A percentile compares a stretch with the other conserved stretches of the same genome.
Conservation (phyloP, 768 basidiomycete species). For the Paxillus rubicundulus region DNA sequence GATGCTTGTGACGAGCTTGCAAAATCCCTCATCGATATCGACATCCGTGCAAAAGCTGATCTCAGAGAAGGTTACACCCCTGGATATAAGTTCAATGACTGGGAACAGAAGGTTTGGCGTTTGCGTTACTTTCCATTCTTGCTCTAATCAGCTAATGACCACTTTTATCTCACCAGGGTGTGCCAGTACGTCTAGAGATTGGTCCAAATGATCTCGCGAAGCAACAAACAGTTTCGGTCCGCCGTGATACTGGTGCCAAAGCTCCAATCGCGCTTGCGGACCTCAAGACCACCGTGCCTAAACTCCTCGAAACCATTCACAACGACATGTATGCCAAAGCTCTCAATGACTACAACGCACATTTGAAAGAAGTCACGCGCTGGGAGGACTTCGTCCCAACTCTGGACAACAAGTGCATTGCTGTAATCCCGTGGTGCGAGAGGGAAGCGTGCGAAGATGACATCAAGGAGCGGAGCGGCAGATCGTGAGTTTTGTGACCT, state of each 20-base stretch:
- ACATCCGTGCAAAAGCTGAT: slow-evolving; percentile 85
- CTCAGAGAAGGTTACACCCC: slow-evolving; percentile 95
- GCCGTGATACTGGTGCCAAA: slow-evolving; percentile 75
- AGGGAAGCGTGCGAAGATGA: slow-evolving; percentile 91
- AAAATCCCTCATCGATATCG: slow-evolving; percentile 64
- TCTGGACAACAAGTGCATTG: slow-evolving; percentile 83
- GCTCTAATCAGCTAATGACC: not conserved
- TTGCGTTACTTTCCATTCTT: not conserved
- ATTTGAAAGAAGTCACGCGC: slow-evolving; percentile 67
- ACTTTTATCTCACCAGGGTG: slow-evolving; percentile 57
- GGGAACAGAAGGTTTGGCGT: slow-evolving; percentile 87
- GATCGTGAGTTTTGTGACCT: slow-evolving; percentile 51
- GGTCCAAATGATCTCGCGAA: slow-evolving; percentile 90
- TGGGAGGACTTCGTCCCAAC: slow-evolving; percentile 95
- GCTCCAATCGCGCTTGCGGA: slow-evolving; percentile 49
- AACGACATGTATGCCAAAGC: slow-evolving; percentile 83
- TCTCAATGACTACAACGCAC: slow-evolving; percentile 65
- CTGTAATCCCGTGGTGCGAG: slow-evolving; percentile 96
- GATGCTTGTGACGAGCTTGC: slow-evolving; percentile 77
- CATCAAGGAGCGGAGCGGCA: slow-evolving; percentile 91
- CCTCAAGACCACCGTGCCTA: slow-evolving; percentile 49
- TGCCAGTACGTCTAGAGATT: slow-evolving; percentile 95
- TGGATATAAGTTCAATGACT: slow-evolving; percentile 98
- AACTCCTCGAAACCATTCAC: slow-evolving; percentile 84
- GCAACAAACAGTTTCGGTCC: slow-evolving; percentile 76